Evolutionary conservation across 495 filamentous ascomycete species (phyloP), one percentile per base, ranked within the genome.

Genomic region (Cercophora sp.): DNA sequence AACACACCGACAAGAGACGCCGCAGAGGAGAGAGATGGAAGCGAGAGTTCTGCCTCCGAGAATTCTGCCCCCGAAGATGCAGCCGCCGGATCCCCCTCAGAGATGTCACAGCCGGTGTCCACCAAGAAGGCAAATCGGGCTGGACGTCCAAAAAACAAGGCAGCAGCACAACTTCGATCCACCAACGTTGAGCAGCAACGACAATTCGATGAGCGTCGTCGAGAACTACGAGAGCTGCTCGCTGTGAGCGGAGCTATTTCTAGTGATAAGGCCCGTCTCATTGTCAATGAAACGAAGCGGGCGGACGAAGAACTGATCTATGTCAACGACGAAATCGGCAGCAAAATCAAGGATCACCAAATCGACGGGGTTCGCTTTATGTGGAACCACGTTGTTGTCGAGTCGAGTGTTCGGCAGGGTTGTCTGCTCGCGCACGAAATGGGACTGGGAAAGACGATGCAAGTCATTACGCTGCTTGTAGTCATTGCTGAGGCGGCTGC

Each of bases 401-500:
- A 66, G 18, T 75, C 76, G 13, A 73, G 75, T 25, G 64, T 61
- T 3, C 71, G 71, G 20, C 82, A 87, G 63, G 91, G 91, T 5
- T 94, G 89, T 59, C 72, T 96, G 2, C 78, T 97, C 24, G 89
- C 91, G 2, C 91, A 96, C 63, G 89, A 88, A 1, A 96, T 96
- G 92, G 91, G 91, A 2, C 68, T 97, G 13, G 91, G 91, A 11
- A 97, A 97, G 68, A 96, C 92, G 0, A 87, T 96, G 81, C 92
- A 96, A 70, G 79, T 81, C 2, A 89, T 96, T 54, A 85, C 89
- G 0, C 67, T 96, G 31, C 75, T 96, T 1, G 75, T 86, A 3
- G 85, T 89, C 13, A 81, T 96, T 49, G 74, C 83, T 5, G 73
- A 84, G 52, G 80, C 89, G 2, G 74, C 83, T 18, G 52, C 59